Percentiles rank a stretch among this genome's conserved stretches.
These are phyloP conservation scores for Syzygium syzygioides DNA, from an alignment of 441 rosid genomes.

Conservation along the genomic window DNA sequence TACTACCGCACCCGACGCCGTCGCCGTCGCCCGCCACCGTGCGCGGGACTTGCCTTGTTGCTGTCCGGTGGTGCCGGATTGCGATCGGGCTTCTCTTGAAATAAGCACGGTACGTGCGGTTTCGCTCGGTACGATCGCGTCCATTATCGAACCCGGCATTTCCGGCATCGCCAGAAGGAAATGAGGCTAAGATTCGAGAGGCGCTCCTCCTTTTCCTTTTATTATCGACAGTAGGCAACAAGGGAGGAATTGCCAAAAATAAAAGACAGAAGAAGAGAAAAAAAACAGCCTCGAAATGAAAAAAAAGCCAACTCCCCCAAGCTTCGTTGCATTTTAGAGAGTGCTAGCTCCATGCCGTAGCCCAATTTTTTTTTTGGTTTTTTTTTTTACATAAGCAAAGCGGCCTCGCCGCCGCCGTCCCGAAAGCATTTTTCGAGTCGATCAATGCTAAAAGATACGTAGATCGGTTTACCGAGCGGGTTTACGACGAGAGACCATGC, in stretches of 20 bases:
- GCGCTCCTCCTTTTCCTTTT: background rate
- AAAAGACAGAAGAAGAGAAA: background rate
- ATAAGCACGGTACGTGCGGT: background rate
- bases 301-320: background rate
- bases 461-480: background rate
- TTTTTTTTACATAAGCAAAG: background rate
- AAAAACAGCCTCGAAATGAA: background rate
- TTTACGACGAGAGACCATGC: background rate
- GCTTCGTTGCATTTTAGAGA: background rate
- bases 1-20: background rate
- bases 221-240: background rate
- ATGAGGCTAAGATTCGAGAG: background rate
- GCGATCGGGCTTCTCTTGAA: background rate
- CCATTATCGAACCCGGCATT: background rate
- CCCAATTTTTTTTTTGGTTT: too few relatives aligned
- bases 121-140: background rate
- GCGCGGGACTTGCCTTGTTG: background rate
- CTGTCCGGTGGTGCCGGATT: background rate
- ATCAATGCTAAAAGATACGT: background rate
- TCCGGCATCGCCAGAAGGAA: background rate
- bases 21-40: background rate
- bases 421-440: background rate
- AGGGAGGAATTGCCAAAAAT: background rate
- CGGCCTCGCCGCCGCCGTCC: background rate
- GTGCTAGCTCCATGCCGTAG: background rate